Base-by-base conservation (phyloP, 768 basidiomycete species). In the Mycena galericulata region DNA sequence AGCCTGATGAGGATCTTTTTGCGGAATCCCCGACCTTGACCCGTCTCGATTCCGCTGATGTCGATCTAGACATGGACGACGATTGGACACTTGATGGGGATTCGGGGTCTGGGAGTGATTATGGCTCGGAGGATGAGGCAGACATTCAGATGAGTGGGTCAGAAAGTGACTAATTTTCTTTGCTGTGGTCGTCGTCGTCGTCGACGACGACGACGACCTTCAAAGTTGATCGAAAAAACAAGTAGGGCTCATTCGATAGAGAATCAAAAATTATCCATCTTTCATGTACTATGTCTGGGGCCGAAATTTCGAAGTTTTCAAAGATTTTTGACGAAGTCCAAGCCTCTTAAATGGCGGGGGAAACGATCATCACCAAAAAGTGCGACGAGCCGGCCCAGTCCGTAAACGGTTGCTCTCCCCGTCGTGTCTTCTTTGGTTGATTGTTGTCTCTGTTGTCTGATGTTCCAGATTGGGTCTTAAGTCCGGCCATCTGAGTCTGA, bases 351-450 rank as follows among this genome's bases (percentile, higher is more conserved):
- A 57, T 57, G 55, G 55, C 55, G 40, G 55, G 40, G 26, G 40
- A 29, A 30, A 29, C 26, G 24, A 17, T 27, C 40, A 41, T 57
- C 55, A 41, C 40, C 27, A 9, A 57, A 57, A 57, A 30, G 38
- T 24, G 55, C 55, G 55, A 57, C 40, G 40, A n/a, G 55, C 40
- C 40, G 55, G 55, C 55, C 55, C 55, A 56, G 55, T 56, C 55
- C 40, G 49, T 40, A 24, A 27, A 43, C 67, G 46, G 47, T 81
- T 0, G 82, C 83, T 0, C 84, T 71, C 40, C 80, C 75, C 61
- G 84, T 82, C 27, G 83, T 72, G 32, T 30, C 24, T 7, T 27
- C 59, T 47, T 34, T 69, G 62, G 46, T 59, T 59, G 17, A 18
- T 45, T 6, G 47, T 40, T 17, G 24, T 40, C 24, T 10, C 49